A percentile compares a stretch with the other conserved stretches of the same genome.
Evolutionary conservation across 129 eudicot genomes (phyloP).

Genomic region (Flaveria trinervia): DNA sequence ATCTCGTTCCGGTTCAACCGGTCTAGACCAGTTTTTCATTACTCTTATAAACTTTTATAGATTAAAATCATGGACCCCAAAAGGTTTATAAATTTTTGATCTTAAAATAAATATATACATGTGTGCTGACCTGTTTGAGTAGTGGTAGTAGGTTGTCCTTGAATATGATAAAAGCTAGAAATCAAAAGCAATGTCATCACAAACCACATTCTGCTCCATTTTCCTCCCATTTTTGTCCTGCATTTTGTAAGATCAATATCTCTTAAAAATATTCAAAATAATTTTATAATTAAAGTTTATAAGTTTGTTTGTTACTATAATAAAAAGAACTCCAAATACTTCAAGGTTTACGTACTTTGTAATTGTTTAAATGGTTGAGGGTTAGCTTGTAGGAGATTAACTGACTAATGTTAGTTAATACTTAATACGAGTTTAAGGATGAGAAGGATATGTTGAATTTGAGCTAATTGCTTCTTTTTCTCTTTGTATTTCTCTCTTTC

Average conservation of each 20-base stretch:
- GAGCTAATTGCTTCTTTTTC: too few species aligned
- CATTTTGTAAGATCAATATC: conserved; percentile 21
- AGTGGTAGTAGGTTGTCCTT: conserved; percentile 31
- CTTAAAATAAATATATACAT: not conserved
- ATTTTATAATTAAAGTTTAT: not conserved
- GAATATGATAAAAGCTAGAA: conserved; percentile 26
- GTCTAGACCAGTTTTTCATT: too few species aligned
- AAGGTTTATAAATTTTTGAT: not conserved
- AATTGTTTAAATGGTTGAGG: too few species aligned
- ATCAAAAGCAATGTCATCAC: conserved; percentile 30
- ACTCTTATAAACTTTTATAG: not conserved
- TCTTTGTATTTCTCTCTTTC: too few species aligned
- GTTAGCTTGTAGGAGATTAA: too few species aligned
- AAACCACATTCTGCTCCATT: conserved; percentile 34
- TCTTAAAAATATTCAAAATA: not conserved
- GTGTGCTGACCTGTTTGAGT: conserved; percentile 25
- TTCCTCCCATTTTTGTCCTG: conserved; percentile 30
- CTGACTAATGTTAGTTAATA: too few species aligned
- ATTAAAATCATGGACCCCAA: not conserved
- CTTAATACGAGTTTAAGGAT: too few species aligned
- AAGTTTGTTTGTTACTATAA: not conserved
- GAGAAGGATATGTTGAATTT: too few species aligned
- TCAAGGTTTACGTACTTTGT: too few species aligned
- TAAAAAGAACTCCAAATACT: not conserved
- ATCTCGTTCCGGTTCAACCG: too few species aligned